These are phyloP conservation scores for Nymphaea colorata DNA, from an alignment of 164 flowering plant species.

Conservation along the genomic window DNA sequence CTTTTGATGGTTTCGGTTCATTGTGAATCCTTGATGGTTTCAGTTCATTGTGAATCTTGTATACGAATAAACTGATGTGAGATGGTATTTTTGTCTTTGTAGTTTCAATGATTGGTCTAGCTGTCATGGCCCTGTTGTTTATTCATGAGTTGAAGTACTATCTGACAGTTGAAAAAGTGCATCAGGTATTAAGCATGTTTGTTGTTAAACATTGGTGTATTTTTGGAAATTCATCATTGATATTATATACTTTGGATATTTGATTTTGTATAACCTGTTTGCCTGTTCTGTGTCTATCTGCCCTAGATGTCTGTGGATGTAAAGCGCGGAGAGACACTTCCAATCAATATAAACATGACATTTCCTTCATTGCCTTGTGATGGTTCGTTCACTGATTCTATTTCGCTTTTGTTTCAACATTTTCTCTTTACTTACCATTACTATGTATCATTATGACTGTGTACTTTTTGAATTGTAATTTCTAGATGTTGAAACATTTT, in stretches of 20 bases:
- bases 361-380: constrained; percentile 97
- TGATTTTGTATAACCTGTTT: neutral
- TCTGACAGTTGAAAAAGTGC: constrained; percentile 74
- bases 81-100: neutral
- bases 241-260: neutral
- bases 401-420: neutral
- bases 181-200: constrained; percentile 55
- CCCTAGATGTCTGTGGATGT: constrained; percentile 91
- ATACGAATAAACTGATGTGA: neutral
- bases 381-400: constrained; percentile 33
- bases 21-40: no score
- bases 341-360: constrained; percentile 90
- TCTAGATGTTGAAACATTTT: constrained; percentile 1
- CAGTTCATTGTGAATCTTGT: no score
- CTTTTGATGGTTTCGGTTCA: no score
- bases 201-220: neutral
- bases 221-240: neutral
- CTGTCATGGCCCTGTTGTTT: constrained; percentile 82
- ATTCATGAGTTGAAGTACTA: constrained; percentile 88
- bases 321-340: constrained; percentile 97
- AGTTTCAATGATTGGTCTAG: constrained; percentile 82
- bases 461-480: neutral
- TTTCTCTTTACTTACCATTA: neutral
- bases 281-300: neutral
- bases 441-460: neutral